Evolutionary conservation across 2,329 filamentous ascomycete genomes (phyloP), one percentile per base, ranked within the genome.

Genomic region (Trichoderma cornu-damae): DNA sequence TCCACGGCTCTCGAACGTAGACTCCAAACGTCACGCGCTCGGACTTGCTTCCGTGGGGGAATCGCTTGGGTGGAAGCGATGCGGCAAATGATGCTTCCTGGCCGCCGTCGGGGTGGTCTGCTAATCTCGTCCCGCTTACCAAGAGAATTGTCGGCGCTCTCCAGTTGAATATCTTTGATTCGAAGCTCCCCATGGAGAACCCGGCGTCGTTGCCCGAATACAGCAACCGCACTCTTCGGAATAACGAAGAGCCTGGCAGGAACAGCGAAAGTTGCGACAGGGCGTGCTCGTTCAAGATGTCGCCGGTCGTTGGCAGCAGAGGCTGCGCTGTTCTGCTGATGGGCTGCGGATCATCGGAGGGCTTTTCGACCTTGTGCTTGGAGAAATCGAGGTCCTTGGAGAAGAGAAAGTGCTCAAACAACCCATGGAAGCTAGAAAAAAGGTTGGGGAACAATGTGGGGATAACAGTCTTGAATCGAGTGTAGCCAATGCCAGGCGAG

Each of bases 381-480:
- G 81, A 82, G 52, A 89, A 80, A 63, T 89, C 83, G 20, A 90
- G 75, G 61, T 86, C 85, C 64, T 85, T 87, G 24, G 85, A 87
- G 64, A 90, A 91, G 24, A 90, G 77, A 63, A 91, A 90, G 66
- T 86, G 85, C 62, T 89, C 86, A 67, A 90, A 90, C 1, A 91
- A 72, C 1, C 84, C 78, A 61, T 81, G 83, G 61, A 90, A 79
- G 0, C 86, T 84, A 53, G 80, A 75, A 66, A 91, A 89, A 1
- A 91, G 71, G 64, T 83, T 84, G 1, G 87, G 86, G 52, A 87
- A 77, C 44, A 80, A 80, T 30, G 77, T 72, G 8, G 83, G 79
- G 55, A 88, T 74, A 30, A 86, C 77, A 5, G 74, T 72, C 66
- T 80, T 79, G 72, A 88, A 89, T 37, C 80, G 80, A 46, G 74